These are phyloP conservation scores for Trichoderma reesei DNA, from an alignment of 495 filamentous ascomycete genomes.

Conservation along the genomic window DNA sequence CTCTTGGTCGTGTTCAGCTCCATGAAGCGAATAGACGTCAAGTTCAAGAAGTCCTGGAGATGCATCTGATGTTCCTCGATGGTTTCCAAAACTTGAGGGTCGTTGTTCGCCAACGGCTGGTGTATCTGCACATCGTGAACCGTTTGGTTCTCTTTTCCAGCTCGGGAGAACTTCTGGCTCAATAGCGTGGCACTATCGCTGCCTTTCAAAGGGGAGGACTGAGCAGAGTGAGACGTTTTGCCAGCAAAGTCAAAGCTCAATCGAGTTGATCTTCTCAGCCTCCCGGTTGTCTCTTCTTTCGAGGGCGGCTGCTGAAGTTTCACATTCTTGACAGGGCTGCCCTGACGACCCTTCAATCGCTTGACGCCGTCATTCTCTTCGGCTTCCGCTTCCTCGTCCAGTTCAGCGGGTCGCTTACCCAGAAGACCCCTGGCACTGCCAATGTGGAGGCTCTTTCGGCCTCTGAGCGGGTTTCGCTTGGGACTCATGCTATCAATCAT, in stretches of 20 bases:
- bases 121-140: conserved; percentile 38
- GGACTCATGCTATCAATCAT: conserved; percentile 71
- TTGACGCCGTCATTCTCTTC: conserved; percentile 55
- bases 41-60: conserved; percentile 83
- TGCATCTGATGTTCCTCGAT: conserved; percentile 59
- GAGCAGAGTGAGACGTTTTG: not conserved
- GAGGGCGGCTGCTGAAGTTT: conserved; percentile 55
- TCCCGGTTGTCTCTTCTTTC: conserved; percentile 53
- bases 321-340: conserved; percentile 69
- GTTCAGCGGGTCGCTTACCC: conserved; percentile 63
- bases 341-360: conserved; percentile 57
- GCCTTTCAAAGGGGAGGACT: not conserved
- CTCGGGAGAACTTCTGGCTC: conserved; percentile 40
- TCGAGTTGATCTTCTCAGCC: conserved; percentile 44
- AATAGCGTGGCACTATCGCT: conserved; percentile 30
- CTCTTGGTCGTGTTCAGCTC: conserved; percentile 87
- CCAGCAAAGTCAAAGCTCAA: conserved; percentile 26
- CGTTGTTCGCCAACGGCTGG: conserved; percentile 25
- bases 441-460: conserved; percentile 67
- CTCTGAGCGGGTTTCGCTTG: conserved; percentile 57
- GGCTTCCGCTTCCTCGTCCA: conserved; percentile 65
- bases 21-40: conserved; percentile 96
- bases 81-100: conserved; percentile 27
- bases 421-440: conserved; percentile 64
- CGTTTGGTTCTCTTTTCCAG: conserved; percentile 32